Evolutionary conservation across 345 rosid genomes (phyloP), one percentile per base, ranked within the genome.

Genomic region (Brassica nigra): DNA sequence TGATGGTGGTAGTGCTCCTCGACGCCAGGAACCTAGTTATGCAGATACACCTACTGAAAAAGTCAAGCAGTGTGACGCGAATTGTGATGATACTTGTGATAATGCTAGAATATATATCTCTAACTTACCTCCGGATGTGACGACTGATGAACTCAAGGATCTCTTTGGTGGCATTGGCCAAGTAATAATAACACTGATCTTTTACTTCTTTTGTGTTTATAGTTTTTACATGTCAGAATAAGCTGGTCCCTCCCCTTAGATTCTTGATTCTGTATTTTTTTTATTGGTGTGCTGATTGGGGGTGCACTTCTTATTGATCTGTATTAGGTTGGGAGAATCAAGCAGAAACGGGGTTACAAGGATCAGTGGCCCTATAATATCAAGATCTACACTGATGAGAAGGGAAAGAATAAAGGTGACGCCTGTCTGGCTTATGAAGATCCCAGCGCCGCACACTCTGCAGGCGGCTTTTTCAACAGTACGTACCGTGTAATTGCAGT

Each of bases 281-380:
- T 63, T 71, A 62, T 31, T 71, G 57, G 20, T 80, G 11, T 68
- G 23, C 61, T 76, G 54, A 81, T 65, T 76, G 54, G 30, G 37
- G 14, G 52, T 63, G 14, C 28, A 42, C 20, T 72, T 67, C n/a
- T 11, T 11, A 39, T 76, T 63, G 20, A 61, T 54, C 58, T 70
- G 18, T 66, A 29, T 9, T 73, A 96, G 99, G 97, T 96, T 82
- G 95, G 92, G 80, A 86, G 93, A 88, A 89, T 95, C 73, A 95
- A 95, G 87, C 98, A 95, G 83, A 95, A 95, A 85, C 87, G 97
- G 52, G 99, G 99, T 18, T 93, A 87, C 80, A 95, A 93, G 83
- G 98, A 93, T 84, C 97, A 95, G 66, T 93, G 98, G 99, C 98
- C 98, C 1, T 95, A 90, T 87, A 95, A 95, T 76, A 88, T 95